A percentile compares a stretch with the other conserved stretches of the same genome.
Evolutionary conservation across 73 alveolate genomes (phyloP).

Genomic region (Paramecium sonneborni): DNA sequence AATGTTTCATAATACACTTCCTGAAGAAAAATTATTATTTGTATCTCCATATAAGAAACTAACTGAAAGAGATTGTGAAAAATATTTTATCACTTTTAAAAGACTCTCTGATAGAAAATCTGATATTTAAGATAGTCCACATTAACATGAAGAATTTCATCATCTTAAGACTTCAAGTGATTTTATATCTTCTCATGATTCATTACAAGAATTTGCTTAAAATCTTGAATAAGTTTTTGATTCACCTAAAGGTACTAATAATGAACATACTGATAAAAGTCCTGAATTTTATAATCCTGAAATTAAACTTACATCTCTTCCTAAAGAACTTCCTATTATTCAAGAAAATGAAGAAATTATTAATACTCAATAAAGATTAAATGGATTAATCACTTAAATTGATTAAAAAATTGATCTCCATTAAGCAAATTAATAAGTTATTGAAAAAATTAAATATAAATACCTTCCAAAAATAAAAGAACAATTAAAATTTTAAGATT

Average conservation of each 20-base stretch:
- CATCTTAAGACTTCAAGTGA: not conserved
- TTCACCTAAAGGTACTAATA: not conserved
- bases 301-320: not conserved
- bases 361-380: not conserved
- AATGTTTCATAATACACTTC: not conserved
- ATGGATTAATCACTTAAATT: not conserved
- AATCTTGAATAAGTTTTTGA: constrained; percentile 18
- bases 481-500: not conserved
- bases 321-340: constrained; percentile 11
- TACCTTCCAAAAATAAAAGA: not conserved
- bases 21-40: not conserved
- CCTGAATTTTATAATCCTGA: constrained; percentile 3
- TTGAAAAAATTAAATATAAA: not conserved
- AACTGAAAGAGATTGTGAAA: not conserved
- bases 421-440: not conserved
- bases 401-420: not conserved
- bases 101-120: not conserved
- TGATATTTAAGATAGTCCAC: not conserved
- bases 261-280: not conserved
- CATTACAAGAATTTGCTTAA: not conserved
- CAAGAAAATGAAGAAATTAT: not conserved
- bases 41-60: constrained; percentile 6
- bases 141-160: not conserved
- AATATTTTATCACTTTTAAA: not conserved
- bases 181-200: not conserved